Evolutionary conservation across 148 eudicot species (phyloP), one percentile per base, ranked within the genome.

Genomic region (Cornus controversa): DNA sequence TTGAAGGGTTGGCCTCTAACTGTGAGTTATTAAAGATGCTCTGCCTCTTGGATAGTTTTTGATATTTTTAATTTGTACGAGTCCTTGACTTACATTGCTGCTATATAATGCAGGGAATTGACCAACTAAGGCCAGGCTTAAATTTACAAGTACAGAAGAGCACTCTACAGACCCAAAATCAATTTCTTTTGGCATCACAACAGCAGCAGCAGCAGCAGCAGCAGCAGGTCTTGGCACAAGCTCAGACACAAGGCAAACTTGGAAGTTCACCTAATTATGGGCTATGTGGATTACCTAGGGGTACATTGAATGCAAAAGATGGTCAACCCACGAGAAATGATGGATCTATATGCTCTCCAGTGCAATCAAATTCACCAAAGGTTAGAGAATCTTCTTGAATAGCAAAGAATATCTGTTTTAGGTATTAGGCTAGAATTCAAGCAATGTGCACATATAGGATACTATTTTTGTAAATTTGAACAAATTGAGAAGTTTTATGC

Each of bases 1-100:
- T 77, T 95, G 83, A 95, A 95, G 93, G 99, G 99, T 69, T 95
- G 99, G 99, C 99, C 99, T 76, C 78, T 95, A 69, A 93, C 99
- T 23, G 99, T 93, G 82, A 91, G 97, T 88, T 67, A 22, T 54
- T 40, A 42, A 6, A 54, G 29, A 69, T 34, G 75, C 50, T 69
- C 63, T 45, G 36, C 20, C 24, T 79, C 23, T 63, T 69, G 25
- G 53, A 60, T 60, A 20, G 69, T 47, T 72, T 60, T 60, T 60
- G 64, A 1, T 60, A 22, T 1, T 18, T 1, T 60, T 6, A 60
- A 14, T 54, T 50, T 73, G 22, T 23, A 69, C 40, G 22, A 65
- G 16, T 72, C 63, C 74, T 74, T 80, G 74, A 78, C 37, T 26
- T 72, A 42, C 60, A 58, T 70, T 14, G 14, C 16, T 64, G 47